Evolutionary conservation across 192 early-diverging fungal genomes (phyloP).

Genomic region (Borealophlyctis nickersoniae): DNA sequence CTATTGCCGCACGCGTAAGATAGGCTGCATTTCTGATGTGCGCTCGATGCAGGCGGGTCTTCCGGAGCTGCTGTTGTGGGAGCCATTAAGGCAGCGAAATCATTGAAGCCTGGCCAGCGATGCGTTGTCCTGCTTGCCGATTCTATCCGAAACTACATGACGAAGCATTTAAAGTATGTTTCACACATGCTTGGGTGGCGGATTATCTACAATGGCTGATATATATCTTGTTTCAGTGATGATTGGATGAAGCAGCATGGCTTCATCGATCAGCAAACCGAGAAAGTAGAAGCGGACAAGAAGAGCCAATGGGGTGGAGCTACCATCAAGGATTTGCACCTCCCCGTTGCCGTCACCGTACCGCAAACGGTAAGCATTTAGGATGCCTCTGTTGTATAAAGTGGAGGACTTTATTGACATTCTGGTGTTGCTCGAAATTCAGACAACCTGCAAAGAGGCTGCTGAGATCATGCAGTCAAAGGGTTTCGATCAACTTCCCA

Average conservation of each 20-base stretch:
- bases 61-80: conserved; percentile 90
- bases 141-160: conserved; percentile 99
- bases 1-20: too few species aligned
- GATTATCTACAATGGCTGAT: neutral
- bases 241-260: conserved; percentile 92
- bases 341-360: conserved; percentile 84
- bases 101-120: conserved; percentile 80
- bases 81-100: conserved; percentile 79
- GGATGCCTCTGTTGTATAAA: conserved; percentile 3
- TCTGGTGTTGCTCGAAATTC: too few species aligned
- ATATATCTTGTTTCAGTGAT: conserved; percentile 57
- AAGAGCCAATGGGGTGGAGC: conserved; percentile 78
- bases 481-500: conserved; percentile 95
- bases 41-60: too few species aligned
- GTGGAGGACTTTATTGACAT: too few species aligned
- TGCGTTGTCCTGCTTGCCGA: conserved; percentile 95
- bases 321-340: conserved; percentile 73
- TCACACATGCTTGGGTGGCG: too few species aligned
- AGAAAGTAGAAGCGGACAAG: conserved; percentile 59
- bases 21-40: too few species aligned
- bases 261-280: conserved; percentile 76
- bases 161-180: conserved; percentile 86
- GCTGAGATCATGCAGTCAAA: conserved; percentile 82
- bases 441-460: conserved; percentile 73
- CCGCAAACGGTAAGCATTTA: conserved; percentile 51